A percentile compares a stretch with the other conserved stretches of the same genome.
Evolutionary conservation across 208 protist species (phyloP).

Genomic region (Trypanosomatidae sp.): DNA sequence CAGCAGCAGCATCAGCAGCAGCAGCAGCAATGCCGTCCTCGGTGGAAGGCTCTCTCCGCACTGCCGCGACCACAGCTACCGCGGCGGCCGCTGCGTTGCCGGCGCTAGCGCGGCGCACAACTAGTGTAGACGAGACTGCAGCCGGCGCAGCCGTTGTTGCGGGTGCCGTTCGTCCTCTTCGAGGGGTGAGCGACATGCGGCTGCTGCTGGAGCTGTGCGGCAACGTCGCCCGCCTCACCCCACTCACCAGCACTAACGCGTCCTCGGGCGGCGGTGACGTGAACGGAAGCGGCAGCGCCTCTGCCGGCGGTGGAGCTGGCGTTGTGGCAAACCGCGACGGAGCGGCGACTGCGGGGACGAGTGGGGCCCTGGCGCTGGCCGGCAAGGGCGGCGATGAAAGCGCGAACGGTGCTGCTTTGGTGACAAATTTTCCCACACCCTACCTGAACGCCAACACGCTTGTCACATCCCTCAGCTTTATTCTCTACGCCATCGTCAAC

Average conservation of each 20-base stretch:
- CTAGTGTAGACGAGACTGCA: too few relatives aligned
- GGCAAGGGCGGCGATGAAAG: not conserved
- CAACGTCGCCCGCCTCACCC: slow-evolving; percentile 19
- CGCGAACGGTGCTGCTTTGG: slow-evolving; percentile 4
- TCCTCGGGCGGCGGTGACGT: not conserved
- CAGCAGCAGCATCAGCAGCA: too few relatives aligned
- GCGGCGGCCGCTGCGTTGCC: too few relatives aligned
- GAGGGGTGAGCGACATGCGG: slow-evolving; percentile 20
- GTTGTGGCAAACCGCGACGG: too few relatives aligned
- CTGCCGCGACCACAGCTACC: too few relatives aligned
- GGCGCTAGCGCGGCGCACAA: too few relatives aligned
- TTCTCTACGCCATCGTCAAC: slow-evolving; percentile 84
- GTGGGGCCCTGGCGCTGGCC: not conserved
- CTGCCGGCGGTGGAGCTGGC: not conserved
- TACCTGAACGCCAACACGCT: slow-evolving; percentile 27
- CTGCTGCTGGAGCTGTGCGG: slow-evolving; percentile 31
- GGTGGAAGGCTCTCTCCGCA: too few relatives aligned
- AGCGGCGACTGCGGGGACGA: not conserved
- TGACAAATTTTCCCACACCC: slow-evolving; percentile 5
- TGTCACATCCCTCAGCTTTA: slow-evolving; percentile 48
- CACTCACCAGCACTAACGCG: slow-evolving; percentile 14
- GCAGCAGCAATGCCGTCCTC: too few relatives aligned
- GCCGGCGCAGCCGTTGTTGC: not conserved
- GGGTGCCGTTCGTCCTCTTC: slow-evolving; percentile 2
- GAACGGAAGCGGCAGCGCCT: too few relatives aligned